Evolutionary conservation across 1,284 basidiomycete species (phyloP).

Genomic region (Meripilus lineatus): DNA sequence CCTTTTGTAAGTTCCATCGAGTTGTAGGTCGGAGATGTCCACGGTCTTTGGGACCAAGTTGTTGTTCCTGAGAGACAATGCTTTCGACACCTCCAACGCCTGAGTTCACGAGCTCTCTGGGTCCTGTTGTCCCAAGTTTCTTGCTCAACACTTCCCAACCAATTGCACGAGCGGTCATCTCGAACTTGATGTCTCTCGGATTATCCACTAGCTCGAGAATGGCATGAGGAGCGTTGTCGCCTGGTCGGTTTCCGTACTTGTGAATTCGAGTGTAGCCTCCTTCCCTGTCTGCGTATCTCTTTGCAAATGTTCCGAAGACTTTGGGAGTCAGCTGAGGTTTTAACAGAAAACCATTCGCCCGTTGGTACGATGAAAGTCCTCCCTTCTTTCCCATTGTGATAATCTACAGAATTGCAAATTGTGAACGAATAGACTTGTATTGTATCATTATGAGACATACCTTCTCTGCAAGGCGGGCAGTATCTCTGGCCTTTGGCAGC

Average conservation of each 20-base stretch:
- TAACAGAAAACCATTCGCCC: slow-evolving; percentile 74
- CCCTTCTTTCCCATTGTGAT: slow-evolving; percentile 88
- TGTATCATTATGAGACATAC: slow-evolving; percentile 33
- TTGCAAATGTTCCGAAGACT: slow-evolving; percentile 76
- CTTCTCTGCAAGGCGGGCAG: slow-evolving; percentile 92
- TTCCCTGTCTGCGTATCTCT: slow-evolving; percentile 78
- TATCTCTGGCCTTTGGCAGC: slow-evolving; percentile 91
- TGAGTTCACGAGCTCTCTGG: slow-evolving; percentile 42
- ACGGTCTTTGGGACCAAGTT: slow-evolving; percentile 32
- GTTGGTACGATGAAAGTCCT: slow-evolving; percentile 55
- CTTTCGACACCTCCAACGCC: slow-evolving; percentile 44
- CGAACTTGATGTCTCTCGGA: slow-evolving; percentile 83
- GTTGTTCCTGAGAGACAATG: slow-evolving; percentile 44
- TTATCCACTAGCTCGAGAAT: slow-evolving; percentile 94
- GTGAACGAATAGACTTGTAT: background rate
- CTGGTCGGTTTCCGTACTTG: slow-evolving; percentile 82
- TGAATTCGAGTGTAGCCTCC: slow-evolving; percentile 97
- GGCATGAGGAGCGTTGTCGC: slow-evolving; percentile 93
- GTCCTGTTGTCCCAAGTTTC: slow-evolving; percentile 40
- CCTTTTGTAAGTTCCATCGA: slow-evolving; percentile 67
- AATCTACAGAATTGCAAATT: slow-evolving; percentile 45
- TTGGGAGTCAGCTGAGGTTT: slow-evolving; percentile 70
- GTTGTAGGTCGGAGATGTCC: slow-evolving; percentile 53
- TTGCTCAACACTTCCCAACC: slow-evolving; percentile 73
- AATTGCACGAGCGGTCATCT: slow-evolving; percentile 79